Conservation (phyloP, 306 rosid genomes). For the Fragaria vesca region DNA sequence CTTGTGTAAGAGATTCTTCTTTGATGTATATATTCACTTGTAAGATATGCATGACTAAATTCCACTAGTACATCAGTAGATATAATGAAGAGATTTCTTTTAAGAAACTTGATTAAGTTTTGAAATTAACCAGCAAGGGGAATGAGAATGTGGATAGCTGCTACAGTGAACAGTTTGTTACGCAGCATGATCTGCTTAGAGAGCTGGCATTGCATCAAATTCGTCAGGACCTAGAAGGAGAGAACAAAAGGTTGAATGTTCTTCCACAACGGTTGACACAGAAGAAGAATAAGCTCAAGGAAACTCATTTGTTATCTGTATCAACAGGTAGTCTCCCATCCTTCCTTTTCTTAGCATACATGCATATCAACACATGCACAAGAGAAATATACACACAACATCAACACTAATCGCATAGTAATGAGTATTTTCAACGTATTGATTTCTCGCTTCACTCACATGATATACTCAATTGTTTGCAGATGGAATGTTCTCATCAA, state of each 20-base stretch:
- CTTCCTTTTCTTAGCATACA: conserved; percentile 4
- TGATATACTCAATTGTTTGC: conserved; percentile 27
- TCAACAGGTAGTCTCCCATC: conserved; percentile 43
- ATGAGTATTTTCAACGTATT: not conserved
- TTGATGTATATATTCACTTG: not conserved
- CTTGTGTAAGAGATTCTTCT: conserved; percentile 1
- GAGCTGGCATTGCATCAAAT: conserved; percentile 55
- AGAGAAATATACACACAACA: not conserved
- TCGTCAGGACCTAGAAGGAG: conserved; percentile 28
- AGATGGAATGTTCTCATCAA: conserved; percentile 48
- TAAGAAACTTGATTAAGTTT: not conserved
- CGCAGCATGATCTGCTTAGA: conserved; percentile 56
- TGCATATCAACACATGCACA: not conserved
- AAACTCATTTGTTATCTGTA: conserved; percentile 50
- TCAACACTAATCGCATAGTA: not conserved
- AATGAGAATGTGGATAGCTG: conserved; percentile 31
- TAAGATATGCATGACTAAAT: conserved; percentile 24
- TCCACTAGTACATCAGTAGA: not conserved
- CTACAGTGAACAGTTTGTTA: conserved; percentile 48
- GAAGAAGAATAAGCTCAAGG: conserved; percentile 25
- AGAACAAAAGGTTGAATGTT: conserved; percentile 36
- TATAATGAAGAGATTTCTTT: not conserved
- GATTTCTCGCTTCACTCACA: not conserved
- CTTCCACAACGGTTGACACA: conserved; percentile 55
- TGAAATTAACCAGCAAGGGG: conserved; percentile 38